phyloP scores from a whole-genome alignment of 768 basidiomycete genomes.

The Strobilomyces confusus region DNA sequence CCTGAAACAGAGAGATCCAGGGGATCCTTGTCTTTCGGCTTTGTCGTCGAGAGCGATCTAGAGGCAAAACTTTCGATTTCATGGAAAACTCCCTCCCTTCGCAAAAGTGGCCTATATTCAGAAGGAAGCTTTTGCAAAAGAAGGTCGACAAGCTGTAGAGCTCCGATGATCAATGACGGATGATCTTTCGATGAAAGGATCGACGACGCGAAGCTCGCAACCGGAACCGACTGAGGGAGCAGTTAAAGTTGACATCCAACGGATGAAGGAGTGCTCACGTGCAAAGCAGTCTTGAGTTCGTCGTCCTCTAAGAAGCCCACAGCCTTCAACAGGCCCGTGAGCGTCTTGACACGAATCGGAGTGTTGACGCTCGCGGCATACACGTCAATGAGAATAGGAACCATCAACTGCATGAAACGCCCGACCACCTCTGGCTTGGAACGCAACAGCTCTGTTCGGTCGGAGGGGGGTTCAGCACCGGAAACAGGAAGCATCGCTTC shows the following conservation, averaged over 20 bases:
- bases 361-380: slow-evolving; percentile 95
- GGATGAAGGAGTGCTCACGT: slow-evolving; percentile 46
- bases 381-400: slow-evolving; percentile 96
- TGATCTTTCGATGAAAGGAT: slow-evolving; percentile 93
- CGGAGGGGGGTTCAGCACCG: slow-evolving; percentile 35
- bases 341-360: slow-evolving; percentile 82
- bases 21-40: slow-evolving; percentile 43
- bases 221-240: slow-evolving; percentile 72
- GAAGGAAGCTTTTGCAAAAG: slow-evolving; percentile 79
- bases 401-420: slow-evolving; percentile 81
- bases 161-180: slow-evolving; percentile 78
- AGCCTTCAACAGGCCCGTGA: slow-evolving; percentile 86
- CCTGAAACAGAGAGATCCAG: slow-evolving; percentile 34
- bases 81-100: slow-evolving; percentile 93
- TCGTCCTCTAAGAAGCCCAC: slow-evolving; percentile 82
- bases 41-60: slow-evolving; percentile 53
- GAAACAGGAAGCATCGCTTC: slow-evolving; percentile 33
- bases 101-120: slow-evolving; percentile 85
- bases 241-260: slow-evolving; percentile 2
- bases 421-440: slow-evolving; percentile 72
- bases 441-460: slow-evolving; percentile 73
- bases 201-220: slow-evolving; percentile 92
- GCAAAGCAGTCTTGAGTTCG: slow-evolving; percentile 70
- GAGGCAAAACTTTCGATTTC: slow-evolving; percentile 81
- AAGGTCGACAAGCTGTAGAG: slow-evolving; percentile 90